Evolutionary conservation across 2,329 filamentous ascomycete genomes (phyloP).

Genomic region (Paecilomyces sp.): DNA sequence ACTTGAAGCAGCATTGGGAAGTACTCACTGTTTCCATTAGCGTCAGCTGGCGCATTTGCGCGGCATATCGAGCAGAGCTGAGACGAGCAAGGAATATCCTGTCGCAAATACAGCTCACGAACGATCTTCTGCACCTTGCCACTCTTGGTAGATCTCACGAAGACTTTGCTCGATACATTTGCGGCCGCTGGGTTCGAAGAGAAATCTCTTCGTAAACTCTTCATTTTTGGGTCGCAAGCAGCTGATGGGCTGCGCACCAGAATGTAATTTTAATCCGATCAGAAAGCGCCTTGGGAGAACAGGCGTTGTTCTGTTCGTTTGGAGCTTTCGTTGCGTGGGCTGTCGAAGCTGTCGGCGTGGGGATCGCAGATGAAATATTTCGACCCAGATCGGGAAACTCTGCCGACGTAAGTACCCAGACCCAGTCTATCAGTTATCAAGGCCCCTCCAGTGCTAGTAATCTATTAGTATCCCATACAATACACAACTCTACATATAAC

Average conservation of each 20-base stretch:
- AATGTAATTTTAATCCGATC: neutral
- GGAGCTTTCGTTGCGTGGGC: neutral
- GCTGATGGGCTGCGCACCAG: neutral
- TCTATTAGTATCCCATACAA: neutral
- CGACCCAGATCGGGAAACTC: conserved; percentile 15
- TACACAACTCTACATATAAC: neutral
- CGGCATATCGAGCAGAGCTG: conserved; percentile 74
- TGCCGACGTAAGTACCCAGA: conserved; percentile 7
- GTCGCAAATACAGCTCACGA: conserved; percentile 86
- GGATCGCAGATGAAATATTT: conserved; percentile 2
- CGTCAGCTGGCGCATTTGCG: conserved; percentile 67
- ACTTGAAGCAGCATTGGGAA: neutral
- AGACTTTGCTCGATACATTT: conserved; percentile 91
- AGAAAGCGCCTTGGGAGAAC: conserved; percentile 1
- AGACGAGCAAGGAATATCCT: conserved; percentile 96
- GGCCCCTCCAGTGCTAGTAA: neutral
- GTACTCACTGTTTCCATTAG: conserved; percentile 62
- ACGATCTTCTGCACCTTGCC: conserved; percentile 99
- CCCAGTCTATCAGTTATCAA: neutral
- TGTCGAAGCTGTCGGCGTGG: neutral
- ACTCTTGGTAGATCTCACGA: conserved; percentile 86
- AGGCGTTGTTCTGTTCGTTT: neutral
- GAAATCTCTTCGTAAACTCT: conserved; percentile 54
- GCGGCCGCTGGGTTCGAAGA: conserved; percentile 50
- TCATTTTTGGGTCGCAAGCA: conserved; percentile 39